Base-by-base conservation (phyloP, 2,329 filamentous ascomycete genomes). In the Thelonectria olida region DNA sequence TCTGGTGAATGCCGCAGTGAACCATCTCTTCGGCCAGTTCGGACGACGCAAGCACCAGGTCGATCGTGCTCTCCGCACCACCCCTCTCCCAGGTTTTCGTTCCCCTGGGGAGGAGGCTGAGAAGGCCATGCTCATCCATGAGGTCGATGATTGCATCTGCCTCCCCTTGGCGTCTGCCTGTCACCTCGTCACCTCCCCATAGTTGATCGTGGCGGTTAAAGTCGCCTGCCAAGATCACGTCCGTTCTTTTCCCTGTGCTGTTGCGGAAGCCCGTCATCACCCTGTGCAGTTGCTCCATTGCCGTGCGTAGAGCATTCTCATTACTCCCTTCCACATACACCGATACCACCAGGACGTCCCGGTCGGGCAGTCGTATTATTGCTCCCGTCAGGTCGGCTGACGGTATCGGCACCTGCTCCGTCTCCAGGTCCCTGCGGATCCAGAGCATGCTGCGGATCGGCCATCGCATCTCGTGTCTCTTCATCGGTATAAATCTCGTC, bases 81-180 rank as follows among this genome's bases (percentile, higher is more conserved):
- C 66, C 51, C 10, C 67, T 59, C 17, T 75, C 53, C 75, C 64
- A 78, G 62, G 67, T 78, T 61, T 78, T 78, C 28, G 69, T 78
- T 2, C 73, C 74, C 58, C 70, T 51, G 38, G 69, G 74, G 3
- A 79, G 73, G 27, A 79, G 59, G 66, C 75, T 78, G 20, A 56
- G 56, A 2, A 79, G 71, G 41, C 50, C 55, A 60, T 69, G 70
- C 36, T 77, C 67, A 60, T 59, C 73, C 64, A 79, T 79, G 4
- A 79, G 64, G 50, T 77, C 63, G 48, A 79, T 73, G 42, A 78
- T 76, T 50, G 51, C 62, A 48, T 77, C 69, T 20, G 69, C 76
- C 68, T 79, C 73, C n/a, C 76, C 76, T 62, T 80, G 65, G 54
- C 73, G 72, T 19, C 34, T 41, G 13, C 44, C 17, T 5, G 36